Evolutionary conservation across 78 protist species (phyloP), one percentile per base, ranked within the genome.

Genomic region (Mastigamoeba balamuthi): DNA sequence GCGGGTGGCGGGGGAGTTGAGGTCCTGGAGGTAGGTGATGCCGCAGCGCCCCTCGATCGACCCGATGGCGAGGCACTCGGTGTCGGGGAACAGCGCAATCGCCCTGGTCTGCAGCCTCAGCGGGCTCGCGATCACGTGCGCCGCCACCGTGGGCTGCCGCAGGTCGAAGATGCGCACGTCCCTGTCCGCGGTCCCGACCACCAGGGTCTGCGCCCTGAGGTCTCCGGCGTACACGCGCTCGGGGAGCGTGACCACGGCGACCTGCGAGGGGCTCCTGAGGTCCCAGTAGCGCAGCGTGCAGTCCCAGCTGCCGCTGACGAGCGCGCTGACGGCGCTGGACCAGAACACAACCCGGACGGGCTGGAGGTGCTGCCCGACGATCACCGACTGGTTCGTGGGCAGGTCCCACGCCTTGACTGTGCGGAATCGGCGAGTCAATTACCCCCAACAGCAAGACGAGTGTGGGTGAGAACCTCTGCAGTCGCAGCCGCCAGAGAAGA

Each of bases 11-110:
- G n/a, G n/a, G n/a, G n/a, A n/a, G n/a, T n/a, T n/a, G n/a, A n/a
- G n/a, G 28, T 88, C 84, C 4, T 68, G 35, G 66, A 93, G 35
- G 68, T 76, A 84, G 63, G 88, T 91, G 40, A 94, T 74, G 30
- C 91, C 91, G 23, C 86, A 92, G 36, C 97, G 80, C 41, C 97
- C 97, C 73, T 94, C 97, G 1, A 92, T 86, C 8, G 95, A 86
- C 17, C 96, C 97, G 27, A 91, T 7, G 52, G 91, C 88, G 71
- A 80, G 88, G 70, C 97, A 94, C 27, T 7, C 23, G 36, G 58
- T 38, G 80, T 93, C 93, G 6, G 87, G 72, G 73, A n/a, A 63
- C 3, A 5, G 25, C 3, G 27, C 27, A 63, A 3, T 6, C 67
- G 10, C 6, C 35, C 27, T 63, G 25, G 6, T 5, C 67, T 63